Evolutionary conservation across 768 basidiomycete species (phyloP).

Genomic region (Candolleomyces eurysporus): DNA sequence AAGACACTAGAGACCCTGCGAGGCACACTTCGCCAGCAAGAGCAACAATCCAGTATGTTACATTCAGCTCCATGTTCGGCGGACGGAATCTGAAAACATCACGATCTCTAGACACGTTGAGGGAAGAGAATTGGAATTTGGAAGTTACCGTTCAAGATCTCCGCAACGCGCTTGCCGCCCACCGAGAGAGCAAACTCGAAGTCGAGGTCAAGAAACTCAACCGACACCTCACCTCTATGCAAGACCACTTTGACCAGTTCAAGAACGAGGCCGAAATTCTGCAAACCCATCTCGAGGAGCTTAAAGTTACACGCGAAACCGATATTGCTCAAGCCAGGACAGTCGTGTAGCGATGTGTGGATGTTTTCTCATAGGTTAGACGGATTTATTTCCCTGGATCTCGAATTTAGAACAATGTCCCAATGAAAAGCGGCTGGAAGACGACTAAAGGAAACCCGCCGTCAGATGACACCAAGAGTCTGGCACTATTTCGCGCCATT

Average conservation of each 20-base stretch:
- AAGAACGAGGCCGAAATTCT: constrained; percentile 85
- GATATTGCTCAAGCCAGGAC: constrained; percentile 91
- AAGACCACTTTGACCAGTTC: constrained; percentile 77
- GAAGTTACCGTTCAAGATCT: constrained; percentile 92
- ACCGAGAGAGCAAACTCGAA: constrained; percentile 70
- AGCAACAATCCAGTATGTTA: constrained; percentile 71
- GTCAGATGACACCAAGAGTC: too few species aligned
- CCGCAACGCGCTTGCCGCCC: constrained; percentile 63
- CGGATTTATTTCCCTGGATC: too few species aligned
- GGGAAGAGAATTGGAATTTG: constrained; percentile 99
- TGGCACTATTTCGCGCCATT: too few species aligned
- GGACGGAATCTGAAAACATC: not conserved
- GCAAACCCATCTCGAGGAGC: constrained; percentile 58
- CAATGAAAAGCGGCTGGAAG: too few species aligned
- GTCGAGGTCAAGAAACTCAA: constrained; percentile 80
- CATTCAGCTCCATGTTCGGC: constrained; percentile 1
- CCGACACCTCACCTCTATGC: constrained; percentile 65
- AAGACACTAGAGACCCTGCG: constrained; percentile 72
- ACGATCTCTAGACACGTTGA: constrained; percentile 72
- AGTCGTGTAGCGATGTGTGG: constrained; percentile 32
- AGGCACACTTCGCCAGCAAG: constrained; percentile 73
- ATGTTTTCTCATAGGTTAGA: too few species aligned
- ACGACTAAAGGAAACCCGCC: too few species aligned
- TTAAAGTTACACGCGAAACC: constrained; percentile 91
- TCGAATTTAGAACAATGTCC: too few species aligned